These are phyloP conservation scores for Stephanodiscus minutulus DNA, from an alignment of 108 stramenopile species.

Conservation along the genomic window DNA sequence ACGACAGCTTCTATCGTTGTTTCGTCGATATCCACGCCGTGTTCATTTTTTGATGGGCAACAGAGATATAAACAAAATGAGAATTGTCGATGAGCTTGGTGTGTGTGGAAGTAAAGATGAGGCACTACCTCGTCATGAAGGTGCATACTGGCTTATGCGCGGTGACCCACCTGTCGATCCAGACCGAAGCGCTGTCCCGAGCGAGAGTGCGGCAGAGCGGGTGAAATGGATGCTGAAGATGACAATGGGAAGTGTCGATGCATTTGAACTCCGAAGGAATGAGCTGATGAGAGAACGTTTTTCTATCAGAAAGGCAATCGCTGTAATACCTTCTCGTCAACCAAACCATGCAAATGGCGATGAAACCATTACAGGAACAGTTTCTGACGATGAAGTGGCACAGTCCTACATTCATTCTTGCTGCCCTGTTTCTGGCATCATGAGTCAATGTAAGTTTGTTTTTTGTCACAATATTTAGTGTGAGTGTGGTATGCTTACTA, in stretches of 20 bases:
- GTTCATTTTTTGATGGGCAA: slow-evolving; percentile 88
- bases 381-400: slow-evolving; percentile 69
- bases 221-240: slow-evolving; percentile 71
- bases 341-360: not conserved
- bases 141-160: slow-evolving; percentile 72
- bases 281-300: slow-evolving; percentile 60
- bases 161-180: slow-evolving; percentile 59
- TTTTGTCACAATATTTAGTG: not conserved
- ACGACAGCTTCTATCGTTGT: slow-evolving; percentile 75
- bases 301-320: slow-evolving; percentile 18
- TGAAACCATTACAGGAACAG: slow-evolving; percentile 3
- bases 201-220: slow-evolving; percentile 54
- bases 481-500: not conserved
- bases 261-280: slow-evolving; percentile 70
- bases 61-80: slow-evolving; percentile 89
- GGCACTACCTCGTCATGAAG: slow-evolving; percentile 58
- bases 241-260: slow-evolving; percentile 86
- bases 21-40: slow-evolving; percentile 66
- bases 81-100: slow-evolving; percentile 75
- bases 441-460: slow-evolving; percentile 54
- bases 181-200: slow-evolving; percentile 11
- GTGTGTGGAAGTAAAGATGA: not conserved
- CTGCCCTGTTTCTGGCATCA: slow-evolving; percentile 66
- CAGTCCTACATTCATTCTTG: slow-evolving; percentile 71
- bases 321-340: slow-evolving; percentile 8